Evolutionary conservation across 176 grass and related monocot species (phyloP), one percentile per base, ranked within the genome.

Genomic region (Aegilops speltoides): DNA sequence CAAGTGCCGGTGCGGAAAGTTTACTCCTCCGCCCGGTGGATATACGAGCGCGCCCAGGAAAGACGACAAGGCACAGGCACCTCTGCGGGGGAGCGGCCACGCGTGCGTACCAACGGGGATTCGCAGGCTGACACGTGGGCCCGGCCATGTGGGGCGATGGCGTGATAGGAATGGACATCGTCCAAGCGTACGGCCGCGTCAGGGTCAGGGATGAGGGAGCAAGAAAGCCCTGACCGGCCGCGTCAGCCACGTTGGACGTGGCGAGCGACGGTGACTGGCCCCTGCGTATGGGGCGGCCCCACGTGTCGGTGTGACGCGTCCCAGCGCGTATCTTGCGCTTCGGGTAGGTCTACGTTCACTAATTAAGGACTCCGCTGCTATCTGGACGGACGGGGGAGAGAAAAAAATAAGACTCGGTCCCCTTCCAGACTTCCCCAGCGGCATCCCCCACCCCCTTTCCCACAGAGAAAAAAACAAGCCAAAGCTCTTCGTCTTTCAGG

Each of bases 161-260:
- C 73, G 62, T 43, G 73, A 82, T 22, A 2, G 73, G 61, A 75
- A 82, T 33, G 79, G 23, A 84, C 79, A 25, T 74, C 56, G 32
- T 23, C 80, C 66, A 5, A 57, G 46, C 83, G 89, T 87, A 87
- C 80, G 80, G 76, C 76, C 59, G 33, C 76, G 85, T 75, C 85
- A 84, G 84, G 69, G 64, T 52, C 73, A 76, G 73, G 73, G 45
- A 54, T 32, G 45, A 54, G 73, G 73, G 73, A 62, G 75, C 65
- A 67, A 46, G 77, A 86, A 90, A 67, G 75, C 37, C 65, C 84
- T 79, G 72, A n/a, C 63, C 64, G 54, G 64, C 64, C n/a, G 38
- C 3, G 14, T 6, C 16, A 15, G 5, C 1, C 78, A 64, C 64
- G 50, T 4, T 23, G 19, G 54, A 2, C 23, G 4, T 3, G 6